Evolutionary conservation across 1,284 basidiomycete species (phyloP).

Genomic region (Dichomitus squalens): DNA sequence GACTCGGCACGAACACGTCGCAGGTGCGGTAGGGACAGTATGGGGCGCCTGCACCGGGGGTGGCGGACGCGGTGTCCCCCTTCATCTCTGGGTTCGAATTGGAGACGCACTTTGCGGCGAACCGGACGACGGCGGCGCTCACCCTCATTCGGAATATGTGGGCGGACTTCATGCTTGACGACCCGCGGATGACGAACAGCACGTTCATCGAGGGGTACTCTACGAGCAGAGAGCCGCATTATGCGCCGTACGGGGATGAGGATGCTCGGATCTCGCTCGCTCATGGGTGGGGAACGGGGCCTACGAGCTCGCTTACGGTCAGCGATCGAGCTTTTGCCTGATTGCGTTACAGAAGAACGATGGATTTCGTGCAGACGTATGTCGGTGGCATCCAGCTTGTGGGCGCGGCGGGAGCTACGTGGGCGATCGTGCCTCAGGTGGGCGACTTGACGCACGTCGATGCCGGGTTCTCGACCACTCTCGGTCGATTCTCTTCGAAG

Average conservation of each 20-base stretch:
- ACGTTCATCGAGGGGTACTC: constrained; percentile 19
- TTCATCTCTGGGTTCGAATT: constrained; percentile 19
- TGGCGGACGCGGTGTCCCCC: constrained; percentile 13
- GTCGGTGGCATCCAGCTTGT: constrained; percentile 19
- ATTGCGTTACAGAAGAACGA: too few relatives aligned
- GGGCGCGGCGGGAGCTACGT: constrained; percentile 17
- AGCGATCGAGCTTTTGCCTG: too few relatives aligned
- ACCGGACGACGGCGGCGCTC: constrained; percentile 12
- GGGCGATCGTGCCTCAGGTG: constrained; percentile 15
- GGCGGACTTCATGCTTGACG: constrained; percentile 19
- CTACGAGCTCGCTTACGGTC: constrained; percentile 14
- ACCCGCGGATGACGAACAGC: constrained; percentile 21
- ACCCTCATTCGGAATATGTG: constrained; percentile 15
- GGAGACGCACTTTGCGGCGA: constrained; percentile 16
- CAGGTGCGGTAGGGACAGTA: constrained; percentile 12
- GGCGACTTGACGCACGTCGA: constrained; percentile 18
- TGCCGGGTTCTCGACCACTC: constrained; percentile 17
- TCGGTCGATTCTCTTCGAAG: constrained; percentile 20
- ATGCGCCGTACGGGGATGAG: constrained; percentile 10
- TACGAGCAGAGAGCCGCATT: constrained; percentile 10
- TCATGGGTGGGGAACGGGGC: constrained; percentile 16
- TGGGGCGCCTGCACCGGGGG: constrained; percentile 16
- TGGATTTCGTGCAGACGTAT: constrained; percentile 5
- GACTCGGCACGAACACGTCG: constrained; percentile 6
- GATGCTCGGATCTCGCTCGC: constrained; percentile 15